Evolutionary conservation across 768 basidiomycete genomes (phyloP).

Genomic region (Collybia sordida): DNA sequence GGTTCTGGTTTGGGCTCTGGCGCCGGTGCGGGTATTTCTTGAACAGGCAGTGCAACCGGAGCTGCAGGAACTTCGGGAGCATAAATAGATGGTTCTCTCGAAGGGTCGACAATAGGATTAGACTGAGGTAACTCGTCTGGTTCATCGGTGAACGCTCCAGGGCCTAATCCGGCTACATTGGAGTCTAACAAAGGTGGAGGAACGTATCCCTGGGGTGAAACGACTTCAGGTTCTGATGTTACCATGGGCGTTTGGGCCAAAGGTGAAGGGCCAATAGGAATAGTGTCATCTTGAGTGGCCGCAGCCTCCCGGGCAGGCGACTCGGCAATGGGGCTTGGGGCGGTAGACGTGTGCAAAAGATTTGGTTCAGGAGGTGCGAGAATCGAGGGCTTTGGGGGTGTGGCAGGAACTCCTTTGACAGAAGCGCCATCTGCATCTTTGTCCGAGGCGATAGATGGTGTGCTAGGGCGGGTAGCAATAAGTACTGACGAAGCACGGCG

Average conservation of each 20-base stretch:
- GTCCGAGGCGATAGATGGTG: conserved; percentile 28
- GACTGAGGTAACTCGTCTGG: conserved; percentile 42
- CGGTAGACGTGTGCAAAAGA: conserved; percentile 11
- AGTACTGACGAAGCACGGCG: conserved; percentile 62
- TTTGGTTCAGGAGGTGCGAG: conserved; percentile 17
- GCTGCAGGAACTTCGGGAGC: neutral
- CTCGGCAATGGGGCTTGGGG: conserved; percentile 69
- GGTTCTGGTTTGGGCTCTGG: conserved; percentile 1
- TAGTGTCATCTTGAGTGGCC: conserved; percentile 29
- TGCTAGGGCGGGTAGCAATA: conserved; percentile 31
- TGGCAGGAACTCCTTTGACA: conserved; percentile 20
- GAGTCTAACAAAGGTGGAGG: conserved; percentile 41
- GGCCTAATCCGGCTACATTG: conserved; percentile 31
- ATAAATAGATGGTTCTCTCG: conserved; percentile 16
- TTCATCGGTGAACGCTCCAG: conserved; percentile 53
- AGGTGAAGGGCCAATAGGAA: conserved; percentile 39
- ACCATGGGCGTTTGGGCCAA: conserved; percentile 30
- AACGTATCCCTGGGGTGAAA: conserved; percentile 24
- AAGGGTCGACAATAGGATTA: conserved; percentile 28
- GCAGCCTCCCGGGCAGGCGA: conserved; percentile 62
- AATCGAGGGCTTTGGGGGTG: conserved; percentile 14
- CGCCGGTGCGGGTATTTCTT: neutral
- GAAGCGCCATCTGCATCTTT: conserved; percentile 24
- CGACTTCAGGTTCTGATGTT: conserved; percentile 8
- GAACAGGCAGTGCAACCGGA: conserved; percentile 8